Evolutionary conservation across 192 early-diverging fungal species (phyloP).

Genomic region (Mortierella claussenii): DNA sequence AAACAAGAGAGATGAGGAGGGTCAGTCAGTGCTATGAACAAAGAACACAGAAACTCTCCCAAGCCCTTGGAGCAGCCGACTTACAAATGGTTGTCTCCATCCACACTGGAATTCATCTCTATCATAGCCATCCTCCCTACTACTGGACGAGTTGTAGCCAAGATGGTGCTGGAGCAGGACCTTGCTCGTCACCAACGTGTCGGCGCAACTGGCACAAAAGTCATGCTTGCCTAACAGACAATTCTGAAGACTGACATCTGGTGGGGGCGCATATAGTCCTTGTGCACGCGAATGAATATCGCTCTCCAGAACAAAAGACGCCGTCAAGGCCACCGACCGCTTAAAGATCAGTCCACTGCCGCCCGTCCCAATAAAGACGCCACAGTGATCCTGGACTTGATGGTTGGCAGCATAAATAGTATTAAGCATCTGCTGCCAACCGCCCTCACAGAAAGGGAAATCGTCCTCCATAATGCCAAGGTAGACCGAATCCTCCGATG

Average conservation of each 20-base stretch:
- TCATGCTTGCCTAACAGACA: conserved; percentile 59
- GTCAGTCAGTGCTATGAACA: not conserved
- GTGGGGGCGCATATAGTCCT: conserved; percentile 43
- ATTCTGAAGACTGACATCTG: conserved; percentile 65
- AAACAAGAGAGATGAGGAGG: not conserved
- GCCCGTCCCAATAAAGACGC: conserved; percentile 66
- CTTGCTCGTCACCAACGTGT: conserved; percentile 60
- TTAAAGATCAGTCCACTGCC: conserved; percentile 58
- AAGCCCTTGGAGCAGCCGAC: too few species aligned
- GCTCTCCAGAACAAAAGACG: conserved; percentile 36
- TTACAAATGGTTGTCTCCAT: conserved; percentile 68
- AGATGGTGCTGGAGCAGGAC: conserved; percentile 63
- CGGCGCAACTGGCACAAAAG: conserved; percentile 55
- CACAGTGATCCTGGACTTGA: conserved; percentile 59
- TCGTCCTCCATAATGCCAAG: conserved; percentile 64
- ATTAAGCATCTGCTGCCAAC: conserved; percentile 62
- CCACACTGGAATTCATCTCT: conserved; percentile 66
- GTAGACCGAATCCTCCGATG: conserved; percentile 53
- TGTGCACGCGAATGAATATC: conserved; percentile 7
- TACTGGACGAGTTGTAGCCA: conserved; percentile 65
- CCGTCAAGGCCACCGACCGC: conserved; percentile 43
- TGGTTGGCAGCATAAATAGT: conserved; percentile 59
- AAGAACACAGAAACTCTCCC: too few species aligned
- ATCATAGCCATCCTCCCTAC: conserved; percentile 57
- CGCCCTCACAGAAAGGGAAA: conserved; percentile 61